phyloP scores from a whole-genome alignment of 371 early-diverging fungal genomes.

The Mucor velutinosus region DNA sequence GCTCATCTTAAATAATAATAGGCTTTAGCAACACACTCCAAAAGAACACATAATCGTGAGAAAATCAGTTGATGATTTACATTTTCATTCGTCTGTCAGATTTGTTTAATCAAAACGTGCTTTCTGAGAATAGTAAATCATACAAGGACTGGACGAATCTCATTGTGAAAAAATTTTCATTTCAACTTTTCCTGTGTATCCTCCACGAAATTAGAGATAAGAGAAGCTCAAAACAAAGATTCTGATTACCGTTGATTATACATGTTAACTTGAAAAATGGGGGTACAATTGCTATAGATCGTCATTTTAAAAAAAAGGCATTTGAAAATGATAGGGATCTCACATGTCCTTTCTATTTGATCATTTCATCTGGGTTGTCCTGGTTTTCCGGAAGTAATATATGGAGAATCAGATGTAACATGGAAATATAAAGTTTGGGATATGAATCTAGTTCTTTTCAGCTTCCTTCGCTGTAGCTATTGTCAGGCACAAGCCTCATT shows the following conservation, averaged over 20 bases:
- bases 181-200: background rate
- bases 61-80: background rate
- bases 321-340: background rate
- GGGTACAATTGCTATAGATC: background rate
- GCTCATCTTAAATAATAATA: background rate
- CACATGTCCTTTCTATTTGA: background rate
- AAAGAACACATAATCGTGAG: background rate
- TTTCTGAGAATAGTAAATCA: background rate
- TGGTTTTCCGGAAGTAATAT: too few species aligned
- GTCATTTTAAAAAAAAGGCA: background rate
- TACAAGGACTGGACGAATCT: background rate
- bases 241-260: too few species aligned
- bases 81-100: background rate
- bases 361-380: background rate
- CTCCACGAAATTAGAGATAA: background rate
- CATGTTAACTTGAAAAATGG: background rate
- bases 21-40: background rate
- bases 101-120: constrained; percentile 13
- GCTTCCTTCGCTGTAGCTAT: background rate
- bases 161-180: background rate
- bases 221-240: too few species aligned
- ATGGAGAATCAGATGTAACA: background rate
- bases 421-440: background rate
- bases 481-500: too few species aligned
- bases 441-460: background rate